phyloP scores from a whole-genome alignment of 1,139 yeast genomes.

The Debaryomyces singareniensis region DNA sequence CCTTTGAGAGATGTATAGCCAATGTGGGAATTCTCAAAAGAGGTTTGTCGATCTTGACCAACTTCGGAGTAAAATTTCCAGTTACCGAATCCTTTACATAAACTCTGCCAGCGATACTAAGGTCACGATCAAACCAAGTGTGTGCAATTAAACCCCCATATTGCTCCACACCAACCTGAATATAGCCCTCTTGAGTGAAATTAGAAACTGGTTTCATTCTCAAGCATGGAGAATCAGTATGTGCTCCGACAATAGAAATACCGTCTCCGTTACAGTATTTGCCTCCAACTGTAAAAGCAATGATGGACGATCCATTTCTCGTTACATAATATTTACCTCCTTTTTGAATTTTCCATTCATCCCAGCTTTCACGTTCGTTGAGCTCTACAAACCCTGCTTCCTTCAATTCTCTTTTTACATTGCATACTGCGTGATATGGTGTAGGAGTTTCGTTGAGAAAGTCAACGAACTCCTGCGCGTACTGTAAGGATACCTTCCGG shows the following conservation, averaged over 20 bases:
- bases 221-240: conserved; percentile 91
- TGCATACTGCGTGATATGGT: conserved; percentile 87
- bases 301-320: conserved; percentile 79
- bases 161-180: conserved; percentile 88
- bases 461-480: conserved; percentile 59
- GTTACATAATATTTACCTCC: conserved; percentile 74
- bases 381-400: conserved; percentile 68
- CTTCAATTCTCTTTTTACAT: conserved; percentile 47
- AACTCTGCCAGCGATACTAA: conserved; percentile 89
- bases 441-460: conserved; percentile 87
- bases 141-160: conserved; percentile 97
- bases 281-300: conserved; percentile 80
- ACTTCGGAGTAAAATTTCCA: conserved; percentile 53
- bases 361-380: conserved; percentile 72
- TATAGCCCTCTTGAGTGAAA: conserved; percentile 65
- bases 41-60: conserved; percentile 79
- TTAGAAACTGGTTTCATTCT: conserved; percentile 87
- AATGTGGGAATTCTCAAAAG: conserved; percentile 86
- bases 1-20: conserved; percentile 87
- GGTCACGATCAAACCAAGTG: conserved; percentile 89
- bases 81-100: conserved; percentile 48
- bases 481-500: conserved; percentile 13
- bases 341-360: conserved; percentile 26
- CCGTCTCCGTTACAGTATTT: conserved; percentile 77
- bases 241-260: conserved; percentile 86